Conservation (phyloP, 2,329 filamentous ascomycete species). For the Aureobasidium zeae region DNA sequence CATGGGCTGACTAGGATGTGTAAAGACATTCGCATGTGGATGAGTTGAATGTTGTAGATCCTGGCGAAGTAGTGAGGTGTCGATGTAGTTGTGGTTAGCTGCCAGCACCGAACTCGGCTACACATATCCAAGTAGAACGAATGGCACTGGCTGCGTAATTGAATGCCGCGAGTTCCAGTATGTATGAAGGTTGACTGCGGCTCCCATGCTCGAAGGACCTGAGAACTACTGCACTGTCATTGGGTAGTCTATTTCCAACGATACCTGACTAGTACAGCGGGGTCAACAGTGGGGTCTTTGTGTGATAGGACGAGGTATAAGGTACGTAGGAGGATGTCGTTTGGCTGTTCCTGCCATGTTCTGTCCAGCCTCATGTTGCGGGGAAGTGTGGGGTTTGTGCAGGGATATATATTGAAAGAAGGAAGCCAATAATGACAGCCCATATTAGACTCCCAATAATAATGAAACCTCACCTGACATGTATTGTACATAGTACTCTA, state of each 20-base stretch:
- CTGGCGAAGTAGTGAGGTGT: neutral
- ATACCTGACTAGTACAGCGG: conserved; percentile 8
- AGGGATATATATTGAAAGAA: neutral
- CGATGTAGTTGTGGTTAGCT: conserved; percentile 2
- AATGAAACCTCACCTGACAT: conserved; percentile 7
- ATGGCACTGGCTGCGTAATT: neutral
- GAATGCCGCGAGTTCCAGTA: neutral
- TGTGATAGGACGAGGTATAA: neutral
- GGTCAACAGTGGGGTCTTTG: conserved; percentile 4
- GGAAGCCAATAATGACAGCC: neutral
- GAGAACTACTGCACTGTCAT: no score
- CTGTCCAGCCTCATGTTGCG: neutral
- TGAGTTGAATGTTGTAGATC: conserved; percentile 3
- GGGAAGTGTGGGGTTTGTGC: conserved; percentile 9
- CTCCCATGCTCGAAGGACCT: no score
- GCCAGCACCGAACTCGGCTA: neutral
- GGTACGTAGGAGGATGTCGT: no score
- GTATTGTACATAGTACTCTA: no score
- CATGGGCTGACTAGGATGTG: neutral
- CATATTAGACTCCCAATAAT: neutral
- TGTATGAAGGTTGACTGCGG: no score
- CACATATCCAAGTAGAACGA: no score
- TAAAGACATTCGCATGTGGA: no score
- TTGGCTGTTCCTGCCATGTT: conserved; percentile 4
- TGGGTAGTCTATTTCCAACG: no score